phyloP scores from a whole-genome alignment of 2,329 filamentous ascomycete species.

The Colletotrichum shisoi region DNA sequence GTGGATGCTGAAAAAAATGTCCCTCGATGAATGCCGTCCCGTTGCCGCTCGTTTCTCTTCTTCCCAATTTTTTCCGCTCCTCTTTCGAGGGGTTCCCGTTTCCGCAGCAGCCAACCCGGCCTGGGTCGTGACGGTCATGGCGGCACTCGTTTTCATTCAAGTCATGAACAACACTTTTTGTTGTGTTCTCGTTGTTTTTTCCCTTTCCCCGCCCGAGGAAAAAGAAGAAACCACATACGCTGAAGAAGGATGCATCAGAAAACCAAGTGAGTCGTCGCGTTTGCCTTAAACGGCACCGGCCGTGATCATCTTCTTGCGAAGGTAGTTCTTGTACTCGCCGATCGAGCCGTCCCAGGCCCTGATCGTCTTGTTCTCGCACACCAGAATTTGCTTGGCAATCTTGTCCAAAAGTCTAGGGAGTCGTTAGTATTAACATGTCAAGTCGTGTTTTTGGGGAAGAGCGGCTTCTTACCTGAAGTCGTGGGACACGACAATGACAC shows the following conservation, averaged over 20 bases:
- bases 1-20: constrained; percentile 20
- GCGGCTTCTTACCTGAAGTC: constrained; percentile 86
- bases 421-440: constrained; percentile 38
- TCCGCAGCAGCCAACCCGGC: constrained; percentile 15
- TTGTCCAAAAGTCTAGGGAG: constrained; percentile 85
- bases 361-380: constrained; percentile 98
- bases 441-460: neutral
- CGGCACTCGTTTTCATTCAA: constrained; percentile 17
- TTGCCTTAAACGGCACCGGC: constrained; percentile 78
- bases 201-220: constrained; percentile 1
- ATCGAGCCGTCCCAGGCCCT: constrained; percentile 88
- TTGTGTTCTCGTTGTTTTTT: neutral
- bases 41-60: constrained; percentile 17
- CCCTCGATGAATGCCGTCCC: constrained; percentile 16
- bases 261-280: neutral
- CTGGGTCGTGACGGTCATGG: constrained; percentile 16
- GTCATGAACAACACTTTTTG: constrained; percentile 21
- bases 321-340: constrained; percentile 95
- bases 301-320: constrained; percentile 98
- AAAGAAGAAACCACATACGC: constrained; percentile 11
- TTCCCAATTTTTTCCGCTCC: constrained; percentile 6
- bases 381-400: constrained; percentile 99
- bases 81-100: neutral
- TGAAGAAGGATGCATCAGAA: constrained; percentile 14
- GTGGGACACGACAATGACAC: constrained; percentile 98